Percentiles rank a stretch among this genome's conserved stretches.
Evolutionary conservation across 116 monocot species (phyloP).

Genomic region (Dioscorea cayenensis): DNA sequence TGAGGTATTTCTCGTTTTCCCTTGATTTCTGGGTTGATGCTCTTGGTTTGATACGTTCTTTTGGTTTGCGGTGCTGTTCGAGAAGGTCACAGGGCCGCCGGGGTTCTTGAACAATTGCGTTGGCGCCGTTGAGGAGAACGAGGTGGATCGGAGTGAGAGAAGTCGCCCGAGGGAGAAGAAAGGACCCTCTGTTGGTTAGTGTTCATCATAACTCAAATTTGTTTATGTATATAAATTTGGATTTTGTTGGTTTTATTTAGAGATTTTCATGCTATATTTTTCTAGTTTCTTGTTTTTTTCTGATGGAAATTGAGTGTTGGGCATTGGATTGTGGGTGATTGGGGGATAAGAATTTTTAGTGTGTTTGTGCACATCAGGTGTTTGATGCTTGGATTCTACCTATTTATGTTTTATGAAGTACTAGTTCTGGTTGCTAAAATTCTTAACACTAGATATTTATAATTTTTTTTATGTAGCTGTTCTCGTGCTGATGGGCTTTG

Average conservation of each 20-base stretch:
- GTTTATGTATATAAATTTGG: not conserved
- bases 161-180: slow-evolving; percentile 30
- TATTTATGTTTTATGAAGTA: too few species aligned
- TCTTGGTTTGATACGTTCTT: not conserved
- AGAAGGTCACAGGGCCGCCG: slow-evolving; percentile 74
- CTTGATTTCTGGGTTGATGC: not conserved
- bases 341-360: too few species aligned
- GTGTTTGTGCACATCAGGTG: too few species aligned
- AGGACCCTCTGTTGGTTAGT: slow-evolving; percentile 41
- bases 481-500: too few species aligned
- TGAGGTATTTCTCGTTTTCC: slow-evolving; percentile 33
- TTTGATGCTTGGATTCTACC: too few species aligned
- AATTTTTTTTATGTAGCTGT: too few species aligned
- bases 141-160: slow-evolving; percentile 30
- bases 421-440: too few species aligned
- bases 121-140: slow-evolving; percentile 20
- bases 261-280: too few species aligned
- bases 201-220: not conserved
- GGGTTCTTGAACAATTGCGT: slow-evolving; percentile 63
- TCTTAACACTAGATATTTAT: too few species aligned
- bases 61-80: slow-evolving; percentile 7
- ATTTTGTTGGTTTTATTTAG: not conserved
- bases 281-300: too few species aligned
- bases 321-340: too few species aligned
- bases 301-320: too few species aligned